Conservation (phyloP, 495 filamentous ascomycete genomes). For the Penicillium coprophilum region DNA sequence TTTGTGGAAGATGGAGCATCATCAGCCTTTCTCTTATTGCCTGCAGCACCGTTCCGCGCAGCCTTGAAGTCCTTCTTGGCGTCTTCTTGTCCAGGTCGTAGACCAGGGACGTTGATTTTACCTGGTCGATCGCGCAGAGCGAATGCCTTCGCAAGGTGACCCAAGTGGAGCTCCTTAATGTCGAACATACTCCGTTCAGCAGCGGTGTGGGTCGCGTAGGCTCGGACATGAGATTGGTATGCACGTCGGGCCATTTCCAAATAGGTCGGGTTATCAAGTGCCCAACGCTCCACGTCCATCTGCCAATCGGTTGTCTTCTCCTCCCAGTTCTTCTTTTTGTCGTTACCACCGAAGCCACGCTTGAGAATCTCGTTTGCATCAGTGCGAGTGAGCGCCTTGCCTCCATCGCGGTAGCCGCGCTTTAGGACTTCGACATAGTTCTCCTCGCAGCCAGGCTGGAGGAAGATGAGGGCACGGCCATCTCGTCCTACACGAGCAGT, state of each 20-base stretch:
- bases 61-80: conserved; percentile 52
- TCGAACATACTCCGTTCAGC: conserved; percentile 83
- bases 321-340: conserved; percentile 58
- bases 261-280: conserved; percentile 55
- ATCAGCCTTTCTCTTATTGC: conserved; percentile 43
- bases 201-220: conserved; percentile 89
- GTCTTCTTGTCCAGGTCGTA: conserved; percentile 46
- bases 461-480: conserved; percentile 85
- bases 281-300: conserved; percentile 70
- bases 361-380: conserved; percentile 61
- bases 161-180: conserved; percentile 83
- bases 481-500: conserved; percentile 89
- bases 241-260: conserved; percentile 75
- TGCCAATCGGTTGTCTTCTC: conserved; percentile 75
- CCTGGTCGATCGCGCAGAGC: conserved; percentile 84
- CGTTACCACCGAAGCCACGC: conserved; percentile 56
- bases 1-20: conserved; percentile 37
- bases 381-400: conserved; percentile 50
- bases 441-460: conserved; percentile 87
- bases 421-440: conserved; percentile 77
- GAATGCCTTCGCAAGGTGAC: conserved; percentile 92
- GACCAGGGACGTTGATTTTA: conserved; percentile 72
- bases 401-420: conserved; percentile 55
- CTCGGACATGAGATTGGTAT: conserved; percentile 87
- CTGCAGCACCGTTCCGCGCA: conserved; percentile 34